Base-by-base conservation (phyloP, 306 rosid genomes). In the Citrullus mucosospermus region DNA sequence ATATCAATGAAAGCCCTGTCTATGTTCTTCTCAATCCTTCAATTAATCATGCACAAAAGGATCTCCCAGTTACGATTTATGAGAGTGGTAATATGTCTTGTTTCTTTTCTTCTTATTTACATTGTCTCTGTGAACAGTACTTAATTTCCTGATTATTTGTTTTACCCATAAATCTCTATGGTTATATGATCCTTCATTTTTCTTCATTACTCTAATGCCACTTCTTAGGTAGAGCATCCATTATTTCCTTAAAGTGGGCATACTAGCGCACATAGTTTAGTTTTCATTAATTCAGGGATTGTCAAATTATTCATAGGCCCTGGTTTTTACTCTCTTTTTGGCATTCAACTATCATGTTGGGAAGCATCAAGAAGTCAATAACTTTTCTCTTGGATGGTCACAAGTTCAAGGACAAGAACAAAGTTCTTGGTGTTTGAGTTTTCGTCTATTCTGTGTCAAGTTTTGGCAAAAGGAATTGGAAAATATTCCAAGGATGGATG, bases 1-100 rank as follows among this genome's bases (percentile, higher is more conserved):
- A 92, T 80, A 87, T 94, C 70, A 94, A 94, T 78, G 97, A 92
- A 85, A 94, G 93, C 83, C 98, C 97, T 25, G 96, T 94, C 77
- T 94, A 94, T 87, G 94, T 92, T 41, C 94, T 94, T 61, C 97
- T 94, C 76, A 90, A 92, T 78, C 98, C 98, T 54, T 80, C 90
- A 50, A 90, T 92, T 83, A 90, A 92, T 75, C 93, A 89, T 75
- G 92, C 97, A 78, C 97, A 94, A 74, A 94, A 89, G 90, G 98
- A 94, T 84, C 97, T 94, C 67, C 98, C 98, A 16, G 84, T 94
- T 81, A 89, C 91, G 77, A 92, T 94, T 76, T 94, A 55, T 62
- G 98, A 94, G 83, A 94, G 97, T 81, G 98, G 97, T 91, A 92
- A 74, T 7, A 83, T 72, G 14, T 75, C 76, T 56, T 59, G 76